Base-by-base conservation (phyloP, 805 yeast genomes). In the Wickerhamomyces alni region DNA sequence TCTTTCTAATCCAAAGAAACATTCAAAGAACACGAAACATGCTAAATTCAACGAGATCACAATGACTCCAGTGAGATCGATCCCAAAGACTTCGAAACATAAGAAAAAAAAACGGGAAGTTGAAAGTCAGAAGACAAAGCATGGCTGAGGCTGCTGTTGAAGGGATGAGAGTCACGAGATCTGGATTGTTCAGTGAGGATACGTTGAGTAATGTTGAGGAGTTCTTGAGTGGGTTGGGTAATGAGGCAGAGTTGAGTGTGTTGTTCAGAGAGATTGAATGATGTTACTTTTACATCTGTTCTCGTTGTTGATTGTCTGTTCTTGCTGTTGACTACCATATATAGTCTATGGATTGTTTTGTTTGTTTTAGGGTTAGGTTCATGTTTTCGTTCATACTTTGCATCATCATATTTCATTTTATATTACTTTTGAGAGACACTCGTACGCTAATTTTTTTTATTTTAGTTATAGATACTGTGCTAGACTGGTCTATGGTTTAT, bases 191-290 rank as follows among this genome's bases (percentile, higher is more conserved):
- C 57, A 81, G 83, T 54, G 93, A 84, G 57, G 76, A 75, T 43
- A 80, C 87, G 3, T 59, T 85, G 51, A 78, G 79, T 9, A 86
- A 81, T 52, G 86, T 85, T 30, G 93, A 85, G 53, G 86, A 83
- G 47, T 68, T 74, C 11, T 57, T 80, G 36, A 77, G 76, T 17
- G 86, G 77, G 25, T 55, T 65, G 38, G 75, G 73, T 4, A 57
- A 60, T 21, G 64, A 55, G 33, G 70, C 69, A 22, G 73, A 69
- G 39, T 49, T 66, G 37, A 57, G 63, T 38, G 51, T 61, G 38
- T 45, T 69, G 34, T 62, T 67, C 45, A 60, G 59, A 18, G 63
- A 42, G 30, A 37, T 46, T 35, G 47, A 45, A 30, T 45, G n/a
- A n/a, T n/a, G n/a, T n/a, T n/a, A n/a, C n/a, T n/a, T n/a, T n/a